Evolutionary conservation across 1,284 basidiomycete species (phyloP).

Genomic region (Heterobasidion parviporum): DNA sequence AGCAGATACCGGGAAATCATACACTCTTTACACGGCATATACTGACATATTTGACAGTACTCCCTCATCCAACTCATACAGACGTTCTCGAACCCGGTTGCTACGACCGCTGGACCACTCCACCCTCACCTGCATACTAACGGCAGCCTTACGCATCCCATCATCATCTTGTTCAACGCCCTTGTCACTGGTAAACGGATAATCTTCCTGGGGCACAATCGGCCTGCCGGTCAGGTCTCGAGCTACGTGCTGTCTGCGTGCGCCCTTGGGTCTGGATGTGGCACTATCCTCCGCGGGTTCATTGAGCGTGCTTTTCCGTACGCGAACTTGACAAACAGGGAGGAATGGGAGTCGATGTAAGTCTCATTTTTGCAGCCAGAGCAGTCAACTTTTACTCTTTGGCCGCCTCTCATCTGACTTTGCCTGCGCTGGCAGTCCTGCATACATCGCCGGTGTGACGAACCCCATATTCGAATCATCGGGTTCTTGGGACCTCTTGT

Average conservation of each 20-base stretch:
- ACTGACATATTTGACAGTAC: slow-evolving; percentile 47
- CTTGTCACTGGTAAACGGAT: slow-evolving; percentile 90
- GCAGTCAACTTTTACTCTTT: too few relatives aligned
- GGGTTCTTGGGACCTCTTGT: slow-evolving; percentile 86
- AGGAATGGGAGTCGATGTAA: slow-evolving; percentile 84
- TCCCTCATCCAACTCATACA: slow-evolving; percentile 88
- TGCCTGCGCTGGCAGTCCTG: slow-evolving; percentile 45
- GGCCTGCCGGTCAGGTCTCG: slow-evolving; percentile 82
- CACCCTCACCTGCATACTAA: slow-evolving; percentile 93
- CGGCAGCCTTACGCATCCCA: slow-evolving; percentile 84
- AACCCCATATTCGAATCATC: slow-evolving; percentile 92
- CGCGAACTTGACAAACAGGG: slow-evolving; percentile 81
- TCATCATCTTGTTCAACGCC: slow-evolving; percentile 93
- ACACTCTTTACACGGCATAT: slow-evolving; percentile 7
- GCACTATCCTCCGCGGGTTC: slow-evolving; percentile 76
- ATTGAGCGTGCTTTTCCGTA: slow-evolving; percentile 91
- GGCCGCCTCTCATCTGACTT: not conserved
- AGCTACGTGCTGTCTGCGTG: slow-evolving; percentile 90
- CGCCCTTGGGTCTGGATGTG: slow-evolving; percentile 86
- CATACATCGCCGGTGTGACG: slow-evolving; percentile 92
- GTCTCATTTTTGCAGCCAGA: slow-evolving; percentile 16
- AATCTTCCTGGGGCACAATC: slow-evolving; percentile 85
- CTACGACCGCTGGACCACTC: slow-evolving; percentile 63
- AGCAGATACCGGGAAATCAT: slow-evolving; percentile 2
- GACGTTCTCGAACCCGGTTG: slow-evolving; percentile 70